phyloP scores from a whole-genome alignment of 2,329 filamentous ascomycete genomes.

The Emergomyces orientalis region DNA sequence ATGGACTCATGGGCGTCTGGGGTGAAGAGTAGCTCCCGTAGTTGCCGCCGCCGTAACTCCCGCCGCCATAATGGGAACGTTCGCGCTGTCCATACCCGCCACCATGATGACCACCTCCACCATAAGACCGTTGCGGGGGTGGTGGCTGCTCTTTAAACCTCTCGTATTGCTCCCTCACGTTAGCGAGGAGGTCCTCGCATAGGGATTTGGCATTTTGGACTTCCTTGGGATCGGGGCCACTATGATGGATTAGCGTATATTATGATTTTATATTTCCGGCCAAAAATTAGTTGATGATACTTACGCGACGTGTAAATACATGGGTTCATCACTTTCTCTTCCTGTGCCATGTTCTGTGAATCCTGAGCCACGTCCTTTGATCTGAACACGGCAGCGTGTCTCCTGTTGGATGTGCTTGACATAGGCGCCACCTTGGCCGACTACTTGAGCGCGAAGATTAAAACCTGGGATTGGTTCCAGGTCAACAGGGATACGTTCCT shows the following conservation, averaged over 20 bases:
- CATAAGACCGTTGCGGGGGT: conserved; percentile 57
- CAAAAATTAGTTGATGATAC: conserved; percentile 30
- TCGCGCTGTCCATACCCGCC: conserved; percentile 47
- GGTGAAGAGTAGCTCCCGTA: conserved; percentile 37
- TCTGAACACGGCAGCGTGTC: conserved; percentile 91
- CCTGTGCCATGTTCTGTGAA: conserved; percentile 87
- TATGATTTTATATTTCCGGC: background rate
- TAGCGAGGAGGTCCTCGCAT: conserved; percentile 76
- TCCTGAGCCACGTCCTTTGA: conserved; percentile 91
- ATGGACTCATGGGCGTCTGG: conserved; percentile 37
- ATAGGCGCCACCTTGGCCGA: conserved; percentile 86
- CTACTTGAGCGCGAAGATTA: conserved; percentile 91
- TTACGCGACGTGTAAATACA: conserved; percentile 94
- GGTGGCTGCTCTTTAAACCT: conserved; percentile 68
- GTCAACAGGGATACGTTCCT: conserved; percentile 84
- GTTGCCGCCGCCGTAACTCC: conserved; percentile 24
- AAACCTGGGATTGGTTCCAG: conserved; percentile 90
- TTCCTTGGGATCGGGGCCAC: conserved; percentile 76
- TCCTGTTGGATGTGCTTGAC: conserved; percentile 98
- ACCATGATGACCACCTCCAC: conserved; percentile 30
- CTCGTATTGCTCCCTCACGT: conserved; percentile 84
- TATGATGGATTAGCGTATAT: conserved; percentile 36
- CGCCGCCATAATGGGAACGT: conserved; percentile 36
- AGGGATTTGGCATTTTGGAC: conserved; percentile 80
- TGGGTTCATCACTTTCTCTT: conserved; percentile 83